Percentiles rank a stretch among this genome's conserved stretches.
Conservation (phyloP, 345 rosid genomes). For the Moricandia moricandioides region DNA sequence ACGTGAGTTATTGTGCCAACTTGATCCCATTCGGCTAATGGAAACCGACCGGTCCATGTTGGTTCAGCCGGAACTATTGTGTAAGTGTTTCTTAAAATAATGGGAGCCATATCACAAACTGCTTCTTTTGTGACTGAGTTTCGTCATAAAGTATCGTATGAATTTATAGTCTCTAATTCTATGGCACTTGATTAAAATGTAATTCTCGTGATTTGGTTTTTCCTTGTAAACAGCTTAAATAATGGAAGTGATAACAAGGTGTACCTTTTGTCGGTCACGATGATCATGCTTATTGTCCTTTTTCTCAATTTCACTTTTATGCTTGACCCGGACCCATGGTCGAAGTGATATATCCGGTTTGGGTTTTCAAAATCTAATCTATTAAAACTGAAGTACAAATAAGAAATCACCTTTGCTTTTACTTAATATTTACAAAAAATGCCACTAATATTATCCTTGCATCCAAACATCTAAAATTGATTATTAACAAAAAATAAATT, state of each 20-base stretch:
- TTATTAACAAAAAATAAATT: too few species aligned
- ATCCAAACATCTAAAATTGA: too few species aligned
- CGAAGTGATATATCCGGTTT: too few species aligned
- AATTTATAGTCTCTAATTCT: background rate
- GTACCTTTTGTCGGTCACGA: background rate
- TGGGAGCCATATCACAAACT: slow-evolving; percentile 18
- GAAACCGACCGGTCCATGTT: slow-evolving; percentile 40
- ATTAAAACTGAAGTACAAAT: too few species aligned
- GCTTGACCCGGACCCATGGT: too few species aligned
- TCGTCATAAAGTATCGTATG: background rate
- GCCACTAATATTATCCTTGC: too few species aligned
- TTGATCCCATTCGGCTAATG: slow-evolving; percentile 57
- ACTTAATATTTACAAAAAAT: too few species aligned
- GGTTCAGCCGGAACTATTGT: slow-evolving; percentile 46
- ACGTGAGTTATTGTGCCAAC: slow-evolving; percentile 54
- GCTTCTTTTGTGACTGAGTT: background rate
- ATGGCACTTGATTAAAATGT: slow-evolving; percentile 3
- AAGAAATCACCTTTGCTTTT: too few species aligned
- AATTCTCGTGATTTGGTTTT: slow-evolving; percentile 33
- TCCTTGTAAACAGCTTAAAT: slow-evolving; percentile 26
- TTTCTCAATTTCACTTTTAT: background rate
- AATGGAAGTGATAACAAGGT: slow-evolving; percentile 23
- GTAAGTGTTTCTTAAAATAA: background rate
- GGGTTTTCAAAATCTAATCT: too few species aligned
- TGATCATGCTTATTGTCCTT: slow-evolving; percentile 31